These are phyloP conservation scores for Dioscorea alata DNA, from an alignment of 106 monocot genomes.

Conservation along the genomic window DNA sequence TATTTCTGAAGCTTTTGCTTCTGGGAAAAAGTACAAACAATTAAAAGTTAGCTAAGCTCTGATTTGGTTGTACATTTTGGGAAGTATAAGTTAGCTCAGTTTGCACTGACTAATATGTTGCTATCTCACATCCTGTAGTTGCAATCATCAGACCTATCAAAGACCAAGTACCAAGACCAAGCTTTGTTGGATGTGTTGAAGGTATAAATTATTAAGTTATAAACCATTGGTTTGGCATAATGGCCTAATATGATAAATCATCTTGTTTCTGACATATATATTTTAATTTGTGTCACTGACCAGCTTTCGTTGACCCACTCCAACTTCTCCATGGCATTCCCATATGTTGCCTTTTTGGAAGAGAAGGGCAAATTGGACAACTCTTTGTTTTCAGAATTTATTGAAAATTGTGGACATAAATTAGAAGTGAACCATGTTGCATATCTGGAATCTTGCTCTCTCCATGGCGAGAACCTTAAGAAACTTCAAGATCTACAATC, in stretches of 20 bases:
- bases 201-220: slow-evolving; percentile 28
- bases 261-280: not conserved
- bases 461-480: slow-evolving; percentile 32
- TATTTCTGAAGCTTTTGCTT: too few species aligned
- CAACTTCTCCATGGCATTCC: slow-evolving; percentile 86
- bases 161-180: slow-evolving; percentile 33
- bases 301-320: slow-evolving; percentile 70
- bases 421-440: slow-evolving; percentile 43
- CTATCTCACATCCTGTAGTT: slow-evolving; percentile 37
- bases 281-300: not conserved
- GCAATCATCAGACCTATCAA: slow-evolving; percentile 68
- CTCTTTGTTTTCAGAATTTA: slow-evolving; percentile 52
- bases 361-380: slow-evolving; percentile 56
- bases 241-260: not conserved
- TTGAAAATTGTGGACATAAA: slow-evolving; percentile 46
- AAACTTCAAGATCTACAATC: slow-evolving; percentile 45
- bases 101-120: not conserved
- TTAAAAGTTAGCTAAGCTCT: too few species aligned
- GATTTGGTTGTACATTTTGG: too few species aligned
- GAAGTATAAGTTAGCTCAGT: not conserved
- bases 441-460: slow-evolving; percentile 53
- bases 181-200: slow-evolving; percentile 56
- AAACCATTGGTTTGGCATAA: too few species aligned
- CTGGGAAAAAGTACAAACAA: too few species aligned
- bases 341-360: slow-evolving; percentile 58